Evolutionary conservation across 352 stramenopile species (phyloP), one percentile per base, ranked within the genome.

Genomic region (Phytophthora aleatoria): DNA sequence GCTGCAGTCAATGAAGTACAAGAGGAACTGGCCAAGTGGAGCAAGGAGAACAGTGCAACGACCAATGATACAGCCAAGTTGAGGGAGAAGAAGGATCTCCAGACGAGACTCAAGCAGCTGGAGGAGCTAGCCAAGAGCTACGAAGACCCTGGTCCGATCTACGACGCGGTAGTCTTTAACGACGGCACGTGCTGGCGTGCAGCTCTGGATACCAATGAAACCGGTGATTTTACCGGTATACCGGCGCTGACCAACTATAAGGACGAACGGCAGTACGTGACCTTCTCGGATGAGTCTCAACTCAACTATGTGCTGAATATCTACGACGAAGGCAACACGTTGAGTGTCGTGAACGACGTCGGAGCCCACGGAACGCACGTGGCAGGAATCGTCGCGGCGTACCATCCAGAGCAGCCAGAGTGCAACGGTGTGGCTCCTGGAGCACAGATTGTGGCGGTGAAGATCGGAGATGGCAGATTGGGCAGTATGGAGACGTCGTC

Each of bases 331-430:
- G 95, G 92, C 50, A 89, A 92, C 33, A 88, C 95, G 38, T 70
- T 98, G 31, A 98, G 83, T 73, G 90, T 99, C 55, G 95, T 99
- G 31, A 88, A 83, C 20, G 95, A 99, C 65, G 89, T 94, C 0
- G 94, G 94, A 13, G 81, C 94, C 0, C 97, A 99, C 73, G 97
- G 96, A 13, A 98, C 95, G 12, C 97, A 99, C 71, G 96, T 99
- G 45, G 95, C 95, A 0, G 91, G 88, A 4, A 99, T 99, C 73
- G 85, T 97, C 3, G 95, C 91, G 0, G 94, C 88, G n/a, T 85
- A 97, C 64, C 81, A 98, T 64, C 77, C 81, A 3, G 87, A 92
- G 15, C 82, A 96, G 44, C 84, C 83, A 0, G 87, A 93, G 41
- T 92, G 87, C 73, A 96, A 97, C 66, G 97, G 97, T 33, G 89